phyloP scores from a whole-genome alignment of 202 grass and related monocot species.

The Saccharum hybrid region DNA sequence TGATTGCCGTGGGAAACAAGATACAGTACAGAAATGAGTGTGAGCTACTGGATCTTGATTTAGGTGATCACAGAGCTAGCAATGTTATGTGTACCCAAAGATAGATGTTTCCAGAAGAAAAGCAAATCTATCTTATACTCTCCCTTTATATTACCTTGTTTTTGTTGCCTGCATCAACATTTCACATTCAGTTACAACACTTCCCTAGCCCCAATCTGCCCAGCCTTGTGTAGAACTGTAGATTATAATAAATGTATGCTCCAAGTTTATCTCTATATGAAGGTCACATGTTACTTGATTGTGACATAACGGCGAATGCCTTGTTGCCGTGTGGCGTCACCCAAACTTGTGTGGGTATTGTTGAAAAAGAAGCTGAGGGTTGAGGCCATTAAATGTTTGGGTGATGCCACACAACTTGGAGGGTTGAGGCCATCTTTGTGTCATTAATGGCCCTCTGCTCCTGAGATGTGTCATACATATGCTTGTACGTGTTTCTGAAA shows the following conservation, averaged over 20 bases:
- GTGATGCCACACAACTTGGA: neutral
- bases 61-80: neutral
- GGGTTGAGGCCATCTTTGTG: neutral
- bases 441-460: constrained; percentile 1
- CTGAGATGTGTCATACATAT: neutral
- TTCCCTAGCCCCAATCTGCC: neutral
- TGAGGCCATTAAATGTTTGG: neutral
- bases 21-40: constrained; percentile 3
- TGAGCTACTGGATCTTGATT: neutral
- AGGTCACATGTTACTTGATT: neutral
- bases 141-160: neutral
- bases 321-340: neutral
- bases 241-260: neutral
- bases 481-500: constrained; percentile 17
- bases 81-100: neutral
- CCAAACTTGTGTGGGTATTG: neutral
- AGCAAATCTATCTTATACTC: neutral
- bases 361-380: too few relatives aligned
- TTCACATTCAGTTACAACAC: neutral
- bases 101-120: neutral
- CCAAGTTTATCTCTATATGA: neutral
- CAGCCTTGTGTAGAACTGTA: neutral
- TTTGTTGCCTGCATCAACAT: neutral
- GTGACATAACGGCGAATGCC: neutral
- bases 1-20: neutral